Conservation (phyloP, 345 rosid genomes). For the Xanthoceras sorbifolium region DNA sequence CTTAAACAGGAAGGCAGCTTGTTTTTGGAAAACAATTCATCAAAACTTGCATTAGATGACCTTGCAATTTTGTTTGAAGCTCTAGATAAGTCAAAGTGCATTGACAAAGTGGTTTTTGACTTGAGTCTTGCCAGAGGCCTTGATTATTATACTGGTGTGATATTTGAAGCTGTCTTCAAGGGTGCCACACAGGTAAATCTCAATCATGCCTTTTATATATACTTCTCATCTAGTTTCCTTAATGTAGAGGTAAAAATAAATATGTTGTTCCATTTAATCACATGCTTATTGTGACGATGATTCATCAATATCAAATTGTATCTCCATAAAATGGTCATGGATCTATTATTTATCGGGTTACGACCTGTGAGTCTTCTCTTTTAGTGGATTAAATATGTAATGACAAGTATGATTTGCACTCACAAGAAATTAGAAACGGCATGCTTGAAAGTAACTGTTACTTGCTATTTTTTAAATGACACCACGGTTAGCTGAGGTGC, state of each 20-base stretch:
- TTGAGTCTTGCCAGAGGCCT: conserved; percentile 98
- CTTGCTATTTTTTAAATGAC: not conserved
- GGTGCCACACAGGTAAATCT: conserved; percentile 75
- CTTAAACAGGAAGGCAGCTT: conserved; percentile 61
- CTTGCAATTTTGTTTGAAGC: conserved; percentile 81
- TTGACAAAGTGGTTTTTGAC: conserved; percentile 81
- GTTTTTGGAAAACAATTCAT: conserved; percentile 57
- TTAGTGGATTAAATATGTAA: not conserved
- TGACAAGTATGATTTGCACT: not conserved
- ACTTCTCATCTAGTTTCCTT: not conserved
- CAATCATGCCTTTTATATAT: not conserved
- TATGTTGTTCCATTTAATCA: not conserved
- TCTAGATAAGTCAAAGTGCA: conserved; percentile 73
- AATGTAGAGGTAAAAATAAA: not conserved
- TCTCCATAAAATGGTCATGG: not conserved
- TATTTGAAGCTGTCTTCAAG: conserved; percentile 84
- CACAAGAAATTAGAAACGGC: not conserved
- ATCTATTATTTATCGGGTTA: not conserved
- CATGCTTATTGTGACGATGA: not conserved
- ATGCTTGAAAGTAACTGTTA: not conserved
- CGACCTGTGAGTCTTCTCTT: not conserved
- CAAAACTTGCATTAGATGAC: conserved; percentile 72
- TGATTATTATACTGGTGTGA: conserved; percentile 95
- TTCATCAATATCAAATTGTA: not conserved
- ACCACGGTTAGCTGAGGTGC: not conserved